Conservation (phyloP, 1,139 yeast species). For the Blastobotrys persicus region DNA sequence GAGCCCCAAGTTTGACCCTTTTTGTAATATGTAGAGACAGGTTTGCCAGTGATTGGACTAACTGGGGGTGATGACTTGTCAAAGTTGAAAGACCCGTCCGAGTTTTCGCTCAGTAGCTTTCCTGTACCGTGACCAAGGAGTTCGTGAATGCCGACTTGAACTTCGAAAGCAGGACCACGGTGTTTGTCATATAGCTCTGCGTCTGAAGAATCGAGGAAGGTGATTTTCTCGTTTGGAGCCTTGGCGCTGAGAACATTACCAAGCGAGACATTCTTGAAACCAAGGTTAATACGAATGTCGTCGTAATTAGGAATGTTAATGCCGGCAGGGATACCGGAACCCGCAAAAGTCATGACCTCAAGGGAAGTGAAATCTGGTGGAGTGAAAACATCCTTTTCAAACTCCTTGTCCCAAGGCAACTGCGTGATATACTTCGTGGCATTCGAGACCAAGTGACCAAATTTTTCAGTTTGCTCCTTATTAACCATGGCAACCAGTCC, state of each 20-base stretch:
- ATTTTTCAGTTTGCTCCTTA: constrained; percentile 79
- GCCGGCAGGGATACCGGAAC: constrained; percentile 89
- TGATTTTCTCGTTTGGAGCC: constrained; percentile 65
- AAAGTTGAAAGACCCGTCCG: constrained; percentile 67
- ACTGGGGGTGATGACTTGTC: constrained; percentile 59
- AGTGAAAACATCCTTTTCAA: constrained; percentile 79
- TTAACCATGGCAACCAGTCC: constrained; percentile 91
- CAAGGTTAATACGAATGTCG: constrained; percentile 75
- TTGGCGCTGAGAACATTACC: constrained; percentile 82
- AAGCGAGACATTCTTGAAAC: constrained; percentile 84
- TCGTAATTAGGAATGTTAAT: constrained; percentile 91
- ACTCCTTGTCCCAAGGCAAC: constrained; percentile 74
- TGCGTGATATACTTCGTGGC: constrained; percentile 63
- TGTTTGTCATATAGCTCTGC: constrained; percentile 62
- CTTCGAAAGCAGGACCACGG: constrained; percentile 82
- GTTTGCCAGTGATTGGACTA: constrained; percentile 52
- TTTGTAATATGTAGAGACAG: constrained; percentile 65
- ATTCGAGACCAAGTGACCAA: constrained; percentile 60
- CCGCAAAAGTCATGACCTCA: constrained; percentile 86
- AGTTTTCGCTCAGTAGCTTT: constrained; percentile 64
- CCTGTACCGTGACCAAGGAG: constrained; percentile 92
- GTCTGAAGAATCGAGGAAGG: constrained; percentile 56
- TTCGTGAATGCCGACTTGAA: constrained; percentile 90
- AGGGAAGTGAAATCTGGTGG: constrained; percentile 91
- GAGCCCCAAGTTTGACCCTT: constrained; percentile 90